Conservation (phyloP, 129 eudicot genomes). For the Artemisia annua region DNA sequence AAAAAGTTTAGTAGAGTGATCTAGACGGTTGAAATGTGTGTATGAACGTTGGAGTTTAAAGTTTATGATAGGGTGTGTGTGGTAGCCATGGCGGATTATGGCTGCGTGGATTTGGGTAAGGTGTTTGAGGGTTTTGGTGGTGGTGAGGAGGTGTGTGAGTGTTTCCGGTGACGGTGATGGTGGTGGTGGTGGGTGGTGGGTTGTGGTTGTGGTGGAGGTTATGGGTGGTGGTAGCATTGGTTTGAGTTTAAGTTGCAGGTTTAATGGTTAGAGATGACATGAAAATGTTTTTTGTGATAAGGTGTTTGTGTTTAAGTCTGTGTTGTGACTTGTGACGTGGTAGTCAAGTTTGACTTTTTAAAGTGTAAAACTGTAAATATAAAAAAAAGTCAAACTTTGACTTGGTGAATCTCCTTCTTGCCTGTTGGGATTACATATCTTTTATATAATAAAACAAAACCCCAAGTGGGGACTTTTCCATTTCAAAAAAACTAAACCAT, state of each 20-base stretch:
- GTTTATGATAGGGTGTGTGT: slow-evolving; percentile 53
- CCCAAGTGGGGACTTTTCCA: too few relatives aligned
- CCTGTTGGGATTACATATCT: too few relatives aligned
- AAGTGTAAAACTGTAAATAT: too few relatives aligned
- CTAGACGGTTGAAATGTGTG: slow-evolving; percentile 56
- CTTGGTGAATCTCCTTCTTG: too few relatives aligned
- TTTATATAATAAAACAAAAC: too few relatives aligned
- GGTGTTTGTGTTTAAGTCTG: too few relatives aligned
- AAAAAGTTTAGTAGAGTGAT: slow-evolving; percentile 50
- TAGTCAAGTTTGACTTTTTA: too few relatives aligned
- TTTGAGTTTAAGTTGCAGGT: too few relatives aligned
- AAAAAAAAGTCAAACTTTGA: too few relatives aligned
- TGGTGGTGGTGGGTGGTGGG: slow-evolving; percentile 28
- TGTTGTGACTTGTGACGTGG: too few relatives aligned
- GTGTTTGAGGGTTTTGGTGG: slow-evolving; percentile 46
- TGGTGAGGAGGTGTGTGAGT: slow-evolving; percentile 51
- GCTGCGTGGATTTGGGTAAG: slow-evolving; percentile 74
- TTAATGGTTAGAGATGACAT: slow-evolving; percentile 20
- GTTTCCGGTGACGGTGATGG: slow-evolving; percentile 44
- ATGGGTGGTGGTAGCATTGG: slow-evolving; percentile 26
- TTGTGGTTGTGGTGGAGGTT: slow-evolving; percentile 34
- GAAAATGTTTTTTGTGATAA: too few relatives aligned
- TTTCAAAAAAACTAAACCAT: too few relatives aligned
- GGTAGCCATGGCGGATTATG: slow-evolving; percentile 56
- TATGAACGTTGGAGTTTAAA: slow-evolving; percentile 86